A percentile compares a stretch with the other conserved stretches of the same genome.
These are phyloP conservation scores for Takashimella tepidaria DNA, from an alignment of 1,284 basidiomycete species.

Conservation along the genomic window DNA sequence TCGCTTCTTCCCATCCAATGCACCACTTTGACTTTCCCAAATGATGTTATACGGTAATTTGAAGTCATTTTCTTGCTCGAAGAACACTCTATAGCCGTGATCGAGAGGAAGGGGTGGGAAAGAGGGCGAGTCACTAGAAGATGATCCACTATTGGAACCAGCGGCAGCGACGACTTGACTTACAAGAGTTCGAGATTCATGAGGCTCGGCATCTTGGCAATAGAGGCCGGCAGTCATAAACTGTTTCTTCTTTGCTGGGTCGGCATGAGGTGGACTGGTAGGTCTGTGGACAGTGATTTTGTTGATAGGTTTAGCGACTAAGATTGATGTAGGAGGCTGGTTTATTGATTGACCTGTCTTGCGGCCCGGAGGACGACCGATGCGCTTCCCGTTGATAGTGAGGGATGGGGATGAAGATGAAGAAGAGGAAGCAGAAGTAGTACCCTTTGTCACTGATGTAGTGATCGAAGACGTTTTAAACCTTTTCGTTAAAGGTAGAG, in stretches of 20 bases:
- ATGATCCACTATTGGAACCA: background rate
- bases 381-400: background rate
- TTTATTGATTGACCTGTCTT: background rate
- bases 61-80: constrained; percentile 41
- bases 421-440: no score
- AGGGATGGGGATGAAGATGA: no score
- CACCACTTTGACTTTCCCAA: constrained; percentile 42
- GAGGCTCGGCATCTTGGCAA: constrained; percentile 33
- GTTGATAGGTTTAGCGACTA: background rate
- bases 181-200: constrained; percentile 23
- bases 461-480: no score
- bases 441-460: no score
- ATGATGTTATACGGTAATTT: constrained; percentile 44
- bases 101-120: constrained; percentile 42
- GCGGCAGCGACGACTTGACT: constrained; percentile 22
- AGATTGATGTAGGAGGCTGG: background rate
- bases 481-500: no score
- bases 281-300: background rate
- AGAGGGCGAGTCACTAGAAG: constrained; percentile 6
- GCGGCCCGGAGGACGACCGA: background rate
- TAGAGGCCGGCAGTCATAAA: constrained; percentile 39
- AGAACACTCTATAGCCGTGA: constrained; percentile 31
- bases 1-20: constrained; percentile 41
- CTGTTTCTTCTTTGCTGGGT: constrained; percentile 25
- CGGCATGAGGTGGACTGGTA: background rate